A percentile compares a stretch with the other conserved stretches of the same genome.
These are phyloP conservation scores for Monosporascus sp. DNA, from an alignment of 2,329 filamentous ascomycete genomes.

Conservation along the genomic window DNA sequence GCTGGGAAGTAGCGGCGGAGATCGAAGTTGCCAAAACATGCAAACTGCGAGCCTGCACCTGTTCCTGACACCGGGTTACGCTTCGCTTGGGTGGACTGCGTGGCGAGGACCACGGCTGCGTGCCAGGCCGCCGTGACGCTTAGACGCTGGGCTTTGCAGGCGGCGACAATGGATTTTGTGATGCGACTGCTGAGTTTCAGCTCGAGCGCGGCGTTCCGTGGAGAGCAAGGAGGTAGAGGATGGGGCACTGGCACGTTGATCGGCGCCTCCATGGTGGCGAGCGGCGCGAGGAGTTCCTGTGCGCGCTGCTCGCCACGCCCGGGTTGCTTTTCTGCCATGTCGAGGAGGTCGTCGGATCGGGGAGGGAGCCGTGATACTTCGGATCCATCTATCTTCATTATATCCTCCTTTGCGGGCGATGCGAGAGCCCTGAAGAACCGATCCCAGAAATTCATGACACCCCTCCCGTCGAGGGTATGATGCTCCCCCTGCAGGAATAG, in stretches of 20 bases:
- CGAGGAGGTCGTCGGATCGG: slow-evolving; percentile 8
- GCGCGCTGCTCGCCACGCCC: slow-evolving; percentile 7
- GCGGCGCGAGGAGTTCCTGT: slow-evolving; percentile 4
- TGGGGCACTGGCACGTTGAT: slow-evolving; percentile 2
- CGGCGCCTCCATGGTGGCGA: slow-evolving; percentile 3
- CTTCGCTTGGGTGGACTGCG: slow-evolving; percentile 4
- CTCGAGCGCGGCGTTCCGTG: slow-evolving; percentile 3
- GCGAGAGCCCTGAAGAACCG: slow-evolving; percentile 6
- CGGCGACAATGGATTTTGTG: slow-evolving; percentile 3
- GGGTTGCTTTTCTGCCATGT: slow-evolving; percentile 3
- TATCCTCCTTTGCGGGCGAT: not conserved
- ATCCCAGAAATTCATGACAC: slow-evolving; percentile 10
- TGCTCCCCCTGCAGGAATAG: slow-evolving; percentile 8
- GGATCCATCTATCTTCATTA: slow-evolving; percentile 1
- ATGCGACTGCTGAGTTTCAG: slow-evolving; percentile 1
- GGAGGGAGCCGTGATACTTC: slow-evolving; percentile 5
- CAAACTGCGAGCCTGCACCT: slow-evolving; percentile 5
- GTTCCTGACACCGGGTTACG: not conserved
- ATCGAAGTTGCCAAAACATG: slow-evolving; percentile 8
- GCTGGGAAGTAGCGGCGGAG: slow-evolving; percentile 8
- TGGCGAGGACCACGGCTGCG: slow-evolving; percentile 5
- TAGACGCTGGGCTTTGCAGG: slow-evolving; percentile 5
- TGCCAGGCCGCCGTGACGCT: slow-evolving; percentile 9
- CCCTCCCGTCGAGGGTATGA: slow-evolving; percentile 7
- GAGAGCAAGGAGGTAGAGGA: slow-evolving; percentile 2